Conservation (phyloP, 2,329 filamentous ascomycete genomes). For the Colletotrichum siamense region DNA sequence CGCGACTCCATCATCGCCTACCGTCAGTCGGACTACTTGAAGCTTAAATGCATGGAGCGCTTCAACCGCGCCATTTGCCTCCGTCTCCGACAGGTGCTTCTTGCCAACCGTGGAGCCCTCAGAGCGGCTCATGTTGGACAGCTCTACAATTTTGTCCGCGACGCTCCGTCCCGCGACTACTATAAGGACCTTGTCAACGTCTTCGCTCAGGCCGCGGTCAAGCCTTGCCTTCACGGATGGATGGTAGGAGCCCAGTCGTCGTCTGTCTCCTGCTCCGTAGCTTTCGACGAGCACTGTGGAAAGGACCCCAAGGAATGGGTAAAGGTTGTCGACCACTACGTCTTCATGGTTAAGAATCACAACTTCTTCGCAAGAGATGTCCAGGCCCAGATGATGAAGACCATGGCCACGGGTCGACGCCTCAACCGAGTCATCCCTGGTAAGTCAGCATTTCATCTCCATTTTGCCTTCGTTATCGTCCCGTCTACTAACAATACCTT, state of each 20-base stretch:
- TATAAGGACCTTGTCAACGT: background rate
- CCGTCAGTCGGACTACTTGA: background rate
- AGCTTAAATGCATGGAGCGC: background rate
- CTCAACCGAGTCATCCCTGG: background rate
- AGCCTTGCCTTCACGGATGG: conserved; percentile 3
- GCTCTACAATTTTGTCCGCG: background rate
- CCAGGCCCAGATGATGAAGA: background rate
- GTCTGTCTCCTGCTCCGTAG: background rate
- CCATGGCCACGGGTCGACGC: background rate
- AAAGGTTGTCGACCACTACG: background rate
- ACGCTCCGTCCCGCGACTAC: background rate
- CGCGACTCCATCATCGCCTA: background rate
- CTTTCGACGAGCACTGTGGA: background rate
- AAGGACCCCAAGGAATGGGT: background rate
- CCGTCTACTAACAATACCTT: background rate
- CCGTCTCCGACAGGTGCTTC: conserved; percentile 4
- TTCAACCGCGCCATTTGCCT: background rate
- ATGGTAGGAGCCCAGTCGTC: background rate
- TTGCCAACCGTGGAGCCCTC: background rate
- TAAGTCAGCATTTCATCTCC: background rate
- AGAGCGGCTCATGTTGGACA: background rate
- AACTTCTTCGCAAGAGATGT: background rate
- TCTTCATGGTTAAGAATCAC: background rate
- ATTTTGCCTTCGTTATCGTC: background rate
- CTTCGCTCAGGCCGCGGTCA: conserved; percentile 5